Base-by-base conservation (phyloP, 805 yeast species). In the Cyberlindnera saturnus region DNA sequence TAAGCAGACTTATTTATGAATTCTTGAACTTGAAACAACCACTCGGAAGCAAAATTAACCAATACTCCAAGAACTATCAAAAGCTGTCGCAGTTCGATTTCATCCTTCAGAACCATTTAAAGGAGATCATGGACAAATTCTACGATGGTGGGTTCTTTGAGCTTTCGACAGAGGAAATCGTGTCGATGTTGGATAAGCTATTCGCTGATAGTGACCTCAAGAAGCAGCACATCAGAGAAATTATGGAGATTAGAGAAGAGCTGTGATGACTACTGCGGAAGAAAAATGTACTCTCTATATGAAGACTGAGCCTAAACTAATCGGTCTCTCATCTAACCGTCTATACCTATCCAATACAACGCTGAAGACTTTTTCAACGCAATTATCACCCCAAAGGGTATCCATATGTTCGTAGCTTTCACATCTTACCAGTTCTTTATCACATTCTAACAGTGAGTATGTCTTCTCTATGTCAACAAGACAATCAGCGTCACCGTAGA, bases 351-450 rank as follows among this genome's bases (percentile, higher is more conserved):
- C 72, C 75, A 83, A 70, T 44, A 78, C 73, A 3, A 59, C 61
- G 2, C 32, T 19, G 34, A 73, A 66, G 0, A 70, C 74, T 11
- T 41, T 46, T 13, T 53, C 49, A 7, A 60, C 69, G 5, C 80
- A 86, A 44, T 81, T 79, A 3, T 66, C 53, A 4, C 86, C 90
- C 95, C 95, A 86, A 11, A 86, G 55, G 34, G 86, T 76, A 55
- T 86, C 95, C 67, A 86, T 72, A 59, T 86, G 95, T 60, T 86
- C 95, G 57, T 85, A 85, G 8, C 64, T 66, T 0, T 63, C 66
- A 0, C 83, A 70, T 0, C 81, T 78, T 6, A 73, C 63, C 0
- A 69, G 59, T 3, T 52, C 41, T 15, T 53, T 47, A 1, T 48
- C 45, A 19, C 57, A 61, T 32, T 52, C 0, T 86, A 86, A 66